A percentile compares a stretch with the other conserved stretches of the same genome.
phyloP scores from a whole-genome alignment of 2,329 filamentous ascomycete species.

The Rasamsonia emersonii region DNA sequence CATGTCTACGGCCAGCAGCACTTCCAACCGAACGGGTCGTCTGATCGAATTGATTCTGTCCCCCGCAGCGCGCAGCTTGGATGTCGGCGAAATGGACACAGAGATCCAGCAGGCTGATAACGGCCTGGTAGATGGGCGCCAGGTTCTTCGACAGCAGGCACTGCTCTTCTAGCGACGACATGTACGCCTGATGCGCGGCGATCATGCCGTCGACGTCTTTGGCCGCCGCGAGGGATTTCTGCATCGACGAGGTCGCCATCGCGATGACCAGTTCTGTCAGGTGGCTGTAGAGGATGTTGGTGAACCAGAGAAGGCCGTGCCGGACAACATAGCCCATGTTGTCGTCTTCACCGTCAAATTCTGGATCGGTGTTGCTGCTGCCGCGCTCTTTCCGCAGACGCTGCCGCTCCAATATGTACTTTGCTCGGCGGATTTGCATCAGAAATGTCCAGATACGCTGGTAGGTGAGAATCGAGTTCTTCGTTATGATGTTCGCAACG shows the following conservation, averaged over 20 bases:
- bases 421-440: constrained; percentile 66
- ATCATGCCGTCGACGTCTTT: constrained; percentile 78
- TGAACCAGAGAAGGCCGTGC: constrained; percentile 68
- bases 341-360: constrained; percentile 28
- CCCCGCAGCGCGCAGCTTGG: constrained; percentile 36
- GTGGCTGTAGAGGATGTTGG: constrained; percentile 65
- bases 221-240: constrained; percentile 48
- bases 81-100: constrained; percentile 60
- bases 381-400: constrained; percentile 29
- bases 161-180: constrained; percentile 55
- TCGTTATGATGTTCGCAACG: constrained; percentile 62
- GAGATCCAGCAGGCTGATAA: constrained; percentile 70
- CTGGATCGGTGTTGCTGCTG: constrained; percentile 31
- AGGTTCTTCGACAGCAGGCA: constrained; percentile 62
- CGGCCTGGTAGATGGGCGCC: constrained; percentile 59
- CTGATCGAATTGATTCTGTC: constrained; percentile 25
- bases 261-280: constrained; percentile 64
- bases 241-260: constrained; percentile 51
- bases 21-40: constrained; percentile 18
- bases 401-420: constrained; percentile 53
- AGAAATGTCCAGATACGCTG: constrained; percentile 66
- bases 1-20: constrained; percentile 3
- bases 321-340: constrained; percentile 44
- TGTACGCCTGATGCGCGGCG: constrained; percentile 55
- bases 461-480: constrained; percentile 56